Conservation (phyloP, 2,329 filamentous ascomycete genomes). For the Cordyceps pruinosa region DNA sequence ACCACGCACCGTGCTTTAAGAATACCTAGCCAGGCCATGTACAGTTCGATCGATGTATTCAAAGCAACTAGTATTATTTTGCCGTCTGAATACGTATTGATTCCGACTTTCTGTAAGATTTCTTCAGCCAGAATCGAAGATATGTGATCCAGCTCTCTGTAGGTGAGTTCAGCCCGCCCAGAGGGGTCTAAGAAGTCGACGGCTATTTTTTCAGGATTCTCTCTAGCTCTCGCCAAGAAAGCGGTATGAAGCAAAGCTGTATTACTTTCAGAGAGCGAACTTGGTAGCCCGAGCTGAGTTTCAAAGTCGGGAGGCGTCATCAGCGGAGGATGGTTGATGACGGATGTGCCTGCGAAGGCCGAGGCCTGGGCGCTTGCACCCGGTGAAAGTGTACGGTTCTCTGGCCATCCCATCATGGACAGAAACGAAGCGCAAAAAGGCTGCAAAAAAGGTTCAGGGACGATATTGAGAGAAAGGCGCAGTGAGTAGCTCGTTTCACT, state of each 20-base stretch:
- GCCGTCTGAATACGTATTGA: not conserved
- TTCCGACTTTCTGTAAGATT: not conserved
- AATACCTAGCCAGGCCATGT: constrained; percentile 1
- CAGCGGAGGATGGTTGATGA: not conserved
- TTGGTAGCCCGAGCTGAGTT: not conserved
- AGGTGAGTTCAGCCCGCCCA: not conserved
- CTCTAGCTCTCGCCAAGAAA: not conserved
- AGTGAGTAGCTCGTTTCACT: not conserved
- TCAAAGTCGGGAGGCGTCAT: not conserved
- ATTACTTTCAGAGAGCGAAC: not conserved
- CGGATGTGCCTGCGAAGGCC: not conserved
- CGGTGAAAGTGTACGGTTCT: not conserved
- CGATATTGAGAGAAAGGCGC: not conserved
- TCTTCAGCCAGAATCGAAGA: not conserved
- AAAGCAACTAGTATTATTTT: not conserved
- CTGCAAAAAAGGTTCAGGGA: not conserved
- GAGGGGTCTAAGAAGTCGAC: not conserved
- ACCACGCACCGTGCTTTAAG: constrained; percentile 1
- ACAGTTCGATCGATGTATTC: not conserved
- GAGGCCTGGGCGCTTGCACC: not conserved
- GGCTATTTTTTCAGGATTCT: not conserved
- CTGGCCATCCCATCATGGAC: not conserved
- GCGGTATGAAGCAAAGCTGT: not conserved
- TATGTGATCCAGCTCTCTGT: not conserved
- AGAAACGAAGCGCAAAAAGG: not conserved